Conservation (phyloP, 768 basidiomycete genomes). For the Leccinum disarticulatum region DNA sequence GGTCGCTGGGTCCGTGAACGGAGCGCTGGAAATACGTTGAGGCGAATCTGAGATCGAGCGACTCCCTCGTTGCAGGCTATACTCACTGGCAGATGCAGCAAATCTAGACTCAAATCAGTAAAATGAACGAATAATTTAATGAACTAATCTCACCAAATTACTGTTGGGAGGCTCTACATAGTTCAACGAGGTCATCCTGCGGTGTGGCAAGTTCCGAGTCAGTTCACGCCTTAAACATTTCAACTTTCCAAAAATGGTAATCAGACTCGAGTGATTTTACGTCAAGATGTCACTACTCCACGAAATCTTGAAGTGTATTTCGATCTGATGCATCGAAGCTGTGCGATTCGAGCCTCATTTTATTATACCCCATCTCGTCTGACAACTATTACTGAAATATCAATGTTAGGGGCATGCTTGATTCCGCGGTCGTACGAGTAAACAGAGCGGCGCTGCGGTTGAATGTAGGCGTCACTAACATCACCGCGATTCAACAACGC, state of each 20-base stretch:
- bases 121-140: background rate
- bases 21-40: constrained; percentile 42
- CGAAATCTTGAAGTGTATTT: background rate
- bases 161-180: constrained; percentile 64
- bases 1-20: constrained; percentile 75
- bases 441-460: background rate
- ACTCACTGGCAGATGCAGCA: constrained; percentile 76
- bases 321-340: background rate
- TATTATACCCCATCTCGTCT: background rate
- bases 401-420: background rate
- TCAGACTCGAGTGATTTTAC: constrained; percentile 19
- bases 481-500: background rate
- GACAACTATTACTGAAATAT: background rate
- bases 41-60: constrained; percentile 10
- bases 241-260: constrained; percentile 13
- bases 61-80: constrained; percentile 1
- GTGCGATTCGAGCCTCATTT: background rate
- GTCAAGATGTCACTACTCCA: constrained; percentile 6
- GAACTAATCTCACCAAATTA: constrained; percentile 54
- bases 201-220: constrained; percentile 8
- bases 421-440: background rate
- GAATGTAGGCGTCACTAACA: background rate
- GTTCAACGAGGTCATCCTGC: constrained; percentile 35
- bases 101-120: constrained; percentile 42
- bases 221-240: background rate